Base-by-base conservation (phyloP, 371 early-diverging fungal genomes). In the Haplosporangium sp. region DNA sequence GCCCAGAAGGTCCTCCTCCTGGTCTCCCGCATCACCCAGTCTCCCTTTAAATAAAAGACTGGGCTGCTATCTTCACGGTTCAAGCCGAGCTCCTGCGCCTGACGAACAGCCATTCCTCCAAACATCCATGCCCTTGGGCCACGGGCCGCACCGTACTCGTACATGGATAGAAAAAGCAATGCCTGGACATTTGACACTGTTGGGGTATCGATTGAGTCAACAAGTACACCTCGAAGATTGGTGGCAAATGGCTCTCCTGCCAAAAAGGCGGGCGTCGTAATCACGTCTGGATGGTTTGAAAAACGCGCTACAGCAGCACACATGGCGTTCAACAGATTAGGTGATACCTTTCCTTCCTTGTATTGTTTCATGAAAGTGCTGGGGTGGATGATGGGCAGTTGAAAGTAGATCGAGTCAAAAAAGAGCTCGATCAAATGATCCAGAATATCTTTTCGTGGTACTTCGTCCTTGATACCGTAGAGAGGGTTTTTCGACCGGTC, bases 41-140 rank as follows among this genome's bases (percentile, higher is more conserved):
- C 67, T 16, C 67, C 67, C 50, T 73, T 61, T 42, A 67, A 23
- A 38, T 67, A 59, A n/a, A 77, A 67, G 5, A 65, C 61, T n/a
- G 62, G 60, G 37, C 61, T 63, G 18, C 59, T 72, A 52, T 80
- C 64, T 29, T 89, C 88, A 6, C 82, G 83, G 50, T 89, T 79
- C 42, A 89, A 50, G 0, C 81, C 82, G 18, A 88, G 55, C 42
- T 89, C 86, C n/a, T 84, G 54, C 1, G 83, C 82, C 82, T 85
- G 86, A 18, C 90, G 83, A n/a, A 85, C 80, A 9, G 90, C 88
- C 68, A 89, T 82, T 20, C 89, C 89, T 10, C 76, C 67, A 65
- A 86, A 88, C 84, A 85, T 86, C 89, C 89, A 90, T 12, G 84
- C 80, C 36, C 86, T 82, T 45, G 89, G 87, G 6, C 87, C 88